Conservation (phyloP, 2,329 filamentous ascomycete species). For the Colletotrichum caudatum region DNA sequence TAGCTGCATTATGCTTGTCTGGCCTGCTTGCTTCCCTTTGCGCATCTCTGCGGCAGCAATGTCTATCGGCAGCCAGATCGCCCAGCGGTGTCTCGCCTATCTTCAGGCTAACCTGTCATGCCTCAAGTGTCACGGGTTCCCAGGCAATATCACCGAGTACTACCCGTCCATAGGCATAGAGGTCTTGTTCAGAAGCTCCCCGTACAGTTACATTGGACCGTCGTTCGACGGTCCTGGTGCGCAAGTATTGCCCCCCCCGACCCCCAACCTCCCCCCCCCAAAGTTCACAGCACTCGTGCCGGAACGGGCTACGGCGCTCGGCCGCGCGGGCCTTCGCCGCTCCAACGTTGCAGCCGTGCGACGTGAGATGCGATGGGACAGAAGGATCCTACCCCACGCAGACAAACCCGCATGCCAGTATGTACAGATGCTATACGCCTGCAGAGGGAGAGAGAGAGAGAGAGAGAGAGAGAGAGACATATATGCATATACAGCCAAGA, state of each 20-base stretch:
- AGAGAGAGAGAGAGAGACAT: constrained; percentile 5
- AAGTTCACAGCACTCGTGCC: constrained; percentile 16
- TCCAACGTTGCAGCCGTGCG: constrained; percentile 33
- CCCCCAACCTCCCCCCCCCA: neutral
- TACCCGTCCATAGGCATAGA: constrained; percentile 1
- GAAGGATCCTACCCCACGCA: constrained; percentile 30
- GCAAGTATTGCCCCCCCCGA: neutral
- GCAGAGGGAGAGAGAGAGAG: neutral
- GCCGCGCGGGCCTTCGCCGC: constrained; percentile 34
- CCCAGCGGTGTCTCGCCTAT: constrained; percentile 12
- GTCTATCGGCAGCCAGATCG: neutral
- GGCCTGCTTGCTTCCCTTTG: neutral
- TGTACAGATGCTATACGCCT: neutral
- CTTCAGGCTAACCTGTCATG: neutral
- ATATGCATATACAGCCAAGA: constrained; percentile 7
- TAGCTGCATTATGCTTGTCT: neutral
- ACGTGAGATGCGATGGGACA: constrained; percentile 28
- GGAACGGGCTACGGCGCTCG: constrained; percentile 14
- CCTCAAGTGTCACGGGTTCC: constrained; percentile 12
- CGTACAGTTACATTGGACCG: constrained; percentile 16
- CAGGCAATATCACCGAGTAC: neutral
- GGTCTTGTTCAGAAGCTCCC: neutral
- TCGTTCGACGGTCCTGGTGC: constrained; percentile 27
- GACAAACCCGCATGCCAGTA: constrained; percentile 19
- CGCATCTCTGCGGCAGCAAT: neutral